These are phyloP conservation scores for Rhododendron vialii DNA, from an alignment of 148 eudicot species.

Conservation along the genomic window DNA sequence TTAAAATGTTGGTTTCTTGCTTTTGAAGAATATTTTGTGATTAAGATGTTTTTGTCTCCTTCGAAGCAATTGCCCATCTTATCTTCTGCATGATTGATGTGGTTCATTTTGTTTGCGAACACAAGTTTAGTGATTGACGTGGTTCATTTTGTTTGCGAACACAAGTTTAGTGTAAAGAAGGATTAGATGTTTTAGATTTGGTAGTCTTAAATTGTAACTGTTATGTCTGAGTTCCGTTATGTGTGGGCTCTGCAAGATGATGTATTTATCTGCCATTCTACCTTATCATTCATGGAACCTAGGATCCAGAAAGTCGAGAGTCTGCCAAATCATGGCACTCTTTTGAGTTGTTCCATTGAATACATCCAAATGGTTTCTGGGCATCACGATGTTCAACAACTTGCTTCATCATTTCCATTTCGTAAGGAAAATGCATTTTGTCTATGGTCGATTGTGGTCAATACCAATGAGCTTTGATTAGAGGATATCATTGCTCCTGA, in stretches of 20 bases:
- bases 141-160: neutral
- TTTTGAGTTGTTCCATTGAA: neutral
- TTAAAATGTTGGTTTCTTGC: slow-evolving; percentile 1
- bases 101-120: neutral
- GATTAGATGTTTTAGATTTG: neutral
- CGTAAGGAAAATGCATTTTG: neutral
- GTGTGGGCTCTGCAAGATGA: neutral
- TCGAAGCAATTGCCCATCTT: neutral
- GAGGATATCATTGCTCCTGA: neutral
- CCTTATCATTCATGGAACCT: neutral
- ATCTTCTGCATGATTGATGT: neutral
- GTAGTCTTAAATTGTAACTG: neutral
- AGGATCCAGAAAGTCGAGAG: neutral
- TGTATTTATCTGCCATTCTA: neutral
- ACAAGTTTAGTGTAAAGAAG: neutral
- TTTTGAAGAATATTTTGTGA: neutral
- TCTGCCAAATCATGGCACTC: neutral
- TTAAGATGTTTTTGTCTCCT: neutral
- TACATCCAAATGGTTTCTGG: neutral
- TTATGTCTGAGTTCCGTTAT: neutral
- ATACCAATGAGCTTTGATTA: neutral
- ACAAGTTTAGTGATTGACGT: neutral
- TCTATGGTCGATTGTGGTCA: neutral
- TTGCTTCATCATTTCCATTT: neutral
- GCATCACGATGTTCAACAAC: neutral